Evolutionary conservation across 768 basidiomycete species (phyloP).

Genomic region (Boletus rex-veris): DNA sequence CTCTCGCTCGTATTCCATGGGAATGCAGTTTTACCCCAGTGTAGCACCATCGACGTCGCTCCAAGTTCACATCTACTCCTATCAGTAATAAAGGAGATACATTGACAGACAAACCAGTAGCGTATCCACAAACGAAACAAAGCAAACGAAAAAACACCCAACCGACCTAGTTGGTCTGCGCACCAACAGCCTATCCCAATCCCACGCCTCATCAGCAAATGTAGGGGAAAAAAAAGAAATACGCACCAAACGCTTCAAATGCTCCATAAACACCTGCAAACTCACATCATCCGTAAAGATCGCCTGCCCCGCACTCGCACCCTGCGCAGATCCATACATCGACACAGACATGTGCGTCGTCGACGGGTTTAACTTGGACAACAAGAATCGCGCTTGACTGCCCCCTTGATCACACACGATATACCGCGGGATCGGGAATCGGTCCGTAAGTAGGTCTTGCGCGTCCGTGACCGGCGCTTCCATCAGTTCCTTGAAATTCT

Average conservation of each 20-base stretch:
- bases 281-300: slow-evolving; percentile 99
- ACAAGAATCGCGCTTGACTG: slow-evolving; percentile 95
- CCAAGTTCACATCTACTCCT: slow-evolving; percentile 8
- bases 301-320: slow-evolving; percentile 73
- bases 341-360: slow-evolving; percentile 94
- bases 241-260: slow-evolving; percentile 86
- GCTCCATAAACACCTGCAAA: slow-evolving; percentile 97
- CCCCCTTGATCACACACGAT: slow-evolving; percentile 98
- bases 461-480: slow-evolving; percentile 86
- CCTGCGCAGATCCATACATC: slow-evolving; percentile 80
- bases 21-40: too few species aligned
- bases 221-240: background rate
- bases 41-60: too few species aligned
- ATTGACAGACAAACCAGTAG: slow-evolving; percentile 7
- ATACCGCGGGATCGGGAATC: slow-evolving; percentile 96
- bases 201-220: background rate
- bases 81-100: slow-evolving; percentile 8
- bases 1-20: too few species aligned
- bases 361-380: slow-evolving; percentile 95
- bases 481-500: slow-evolving; percentile 95
- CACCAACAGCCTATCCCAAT: slow-evolving; percentile 54
- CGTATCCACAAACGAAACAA: slow-evolving; percentile 4
- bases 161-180: slow-evolving; percentile 54
- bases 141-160: background rate
- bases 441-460: slow-evolving; percentile 92